A percentile compares a stretch with the other conserved stretches of the same genome.
phyloP scores from a whole-genome alignment of 148 eudicot species.

The Pharnaceum exiguum region DNA sequence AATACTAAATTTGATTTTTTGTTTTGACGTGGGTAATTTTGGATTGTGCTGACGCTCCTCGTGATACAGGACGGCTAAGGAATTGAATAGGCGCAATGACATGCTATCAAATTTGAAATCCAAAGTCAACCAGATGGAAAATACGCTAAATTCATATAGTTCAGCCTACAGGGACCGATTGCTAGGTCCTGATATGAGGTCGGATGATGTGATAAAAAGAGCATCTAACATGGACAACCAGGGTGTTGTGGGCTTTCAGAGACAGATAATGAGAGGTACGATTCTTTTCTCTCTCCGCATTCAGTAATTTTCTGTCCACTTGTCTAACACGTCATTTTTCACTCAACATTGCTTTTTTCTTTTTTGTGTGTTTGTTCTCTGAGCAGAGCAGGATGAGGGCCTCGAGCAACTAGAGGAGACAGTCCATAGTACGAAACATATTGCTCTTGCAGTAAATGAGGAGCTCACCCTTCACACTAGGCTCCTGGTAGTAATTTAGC shows the following conservation, averaged over 20 bases:
- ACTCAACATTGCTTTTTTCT: background rate
- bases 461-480: slow-evolving; percentile 45
- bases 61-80: slow-evolving; percentile 32
- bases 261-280: slow-evolving; percentile 47
- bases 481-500: slow-evolving; percentile 30
- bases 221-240: slow-evolving; percentile 41
- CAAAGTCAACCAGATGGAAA: slow-evolving; percentile 34
- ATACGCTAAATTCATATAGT: slow-evolving; percentile 33
- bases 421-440: slow-evolving; percentile 40
- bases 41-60: slow-evolving; percentile 6
- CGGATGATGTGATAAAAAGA: slow-evolving; percentile 38
- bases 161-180: slow-evolving; percentile 35
- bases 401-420: slow-evolving; percentile 44
- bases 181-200: slow-evolving; percentile 36
- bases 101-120: slow-evolving; percentile 33
- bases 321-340: background rate
- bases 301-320: background rate
- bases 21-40: background rate
- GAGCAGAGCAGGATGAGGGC: slow-evolving; percentile 44
- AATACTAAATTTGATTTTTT: background rate
- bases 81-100: slow-evolving; percentile 42
- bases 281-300: too few relatives aligned
- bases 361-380: background rate
- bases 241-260: slow-evolving; percentile 38
- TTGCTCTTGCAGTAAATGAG: slow-evolving; percentile 44